Evolutionary conservation across 352 stramenopile genomes (phyloP), one percentile per base, ranked within the genome.

Genomic region (Phytophthora fragariaefolia): DNA sequence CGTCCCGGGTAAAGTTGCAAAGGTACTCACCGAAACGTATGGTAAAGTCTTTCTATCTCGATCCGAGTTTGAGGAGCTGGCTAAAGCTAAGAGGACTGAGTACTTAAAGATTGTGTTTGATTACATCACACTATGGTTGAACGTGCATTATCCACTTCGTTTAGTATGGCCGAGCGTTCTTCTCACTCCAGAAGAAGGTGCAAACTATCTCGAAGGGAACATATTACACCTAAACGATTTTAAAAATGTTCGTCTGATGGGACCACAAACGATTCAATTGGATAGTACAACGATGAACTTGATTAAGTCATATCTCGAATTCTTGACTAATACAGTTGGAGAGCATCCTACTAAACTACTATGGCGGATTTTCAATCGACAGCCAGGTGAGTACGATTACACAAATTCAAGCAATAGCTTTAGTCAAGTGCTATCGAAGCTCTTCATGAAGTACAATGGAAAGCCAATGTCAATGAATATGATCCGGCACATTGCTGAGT

Each of bases 401-500:
- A 20, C 46, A 7, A 36, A 36, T 17, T 32, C 46, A n/a, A 52
- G 24, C 23, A 52, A 27, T 36, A 22, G 46, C 22, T 52, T 52
- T 36, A 52, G 46, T 52, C 46, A 52, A 18, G 46, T 52, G 8
- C 24, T 52, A 36, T 52, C 46, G 12, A 52, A 52, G 24, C 46
- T 52, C 20, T 52, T 52, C 24, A 3, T 52, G 36, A 52, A 52
- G 26, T 52, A 52, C 46, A 52, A 52, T 22, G 46, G 46, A 32
- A 52, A 52, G 46, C 3, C 46, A 9, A 52, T 52, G 46, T 52
- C 46, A 36, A 52, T 52, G 46, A 52, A 52, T 52, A 52, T 52
- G 46, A 52, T 52, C 23, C 22, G 46, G 26, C 46, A 52, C 24
- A 52, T 52, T 22, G 6, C 22, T 18, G 46, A 52, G 15, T 52